These are phyloP conservation scores for Diplodia mutila DNA, from an alignment of 2,329 filamentous ascomycete species.

Conservation along the genomic window DNA sequence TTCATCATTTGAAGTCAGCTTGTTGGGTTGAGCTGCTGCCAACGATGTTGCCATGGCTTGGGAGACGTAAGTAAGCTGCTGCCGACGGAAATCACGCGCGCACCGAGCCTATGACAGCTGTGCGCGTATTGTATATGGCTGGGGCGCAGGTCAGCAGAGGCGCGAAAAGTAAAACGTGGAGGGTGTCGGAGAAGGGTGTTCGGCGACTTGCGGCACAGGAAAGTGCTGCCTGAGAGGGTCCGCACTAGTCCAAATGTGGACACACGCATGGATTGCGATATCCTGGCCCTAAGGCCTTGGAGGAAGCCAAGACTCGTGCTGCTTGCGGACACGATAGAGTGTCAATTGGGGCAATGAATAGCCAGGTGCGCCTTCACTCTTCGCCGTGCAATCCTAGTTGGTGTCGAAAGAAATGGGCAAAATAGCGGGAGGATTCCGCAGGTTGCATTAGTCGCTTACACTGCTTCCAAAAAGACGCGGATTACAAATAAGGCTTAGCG, in stretches of 20 bases:
- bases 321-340: too few species aligned
- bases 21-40: not conserved
- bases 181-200: not conserved
- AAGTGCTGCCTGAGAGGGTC: not conserved
- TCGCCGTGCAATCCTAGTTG: too few species aligned
- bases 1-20: not conserved
- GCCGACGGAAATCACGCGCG: not conserved
- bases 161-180: not conserved
- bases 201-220: not conserved
- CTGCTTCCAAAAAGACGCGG: too few species aligned
- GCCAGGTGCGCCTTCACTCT: too few species aligned
- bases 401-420: too few species aligned
- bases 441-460: not conserved
- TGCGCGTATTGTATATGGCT: not conserved
- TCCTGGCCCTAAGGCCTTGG: not conserved
- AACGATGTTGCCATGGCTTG: not conserved
- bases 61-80: not conserved
- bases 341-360: too few species aligned
- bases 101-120: not conserved
- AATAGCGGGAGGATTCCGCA: slow-evolving; percentile 4
- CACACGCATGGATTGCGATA: not conserved
- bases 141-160: not conserved
- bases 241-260: not conserved
- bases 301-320: too few species aligned
- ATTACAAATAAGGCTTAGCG: not conserved